These are phyloP conservation scores for Castanea mollissima DNA, from an alignment of 306 rosid genomes.

Conservation along the genomic window DNA sequence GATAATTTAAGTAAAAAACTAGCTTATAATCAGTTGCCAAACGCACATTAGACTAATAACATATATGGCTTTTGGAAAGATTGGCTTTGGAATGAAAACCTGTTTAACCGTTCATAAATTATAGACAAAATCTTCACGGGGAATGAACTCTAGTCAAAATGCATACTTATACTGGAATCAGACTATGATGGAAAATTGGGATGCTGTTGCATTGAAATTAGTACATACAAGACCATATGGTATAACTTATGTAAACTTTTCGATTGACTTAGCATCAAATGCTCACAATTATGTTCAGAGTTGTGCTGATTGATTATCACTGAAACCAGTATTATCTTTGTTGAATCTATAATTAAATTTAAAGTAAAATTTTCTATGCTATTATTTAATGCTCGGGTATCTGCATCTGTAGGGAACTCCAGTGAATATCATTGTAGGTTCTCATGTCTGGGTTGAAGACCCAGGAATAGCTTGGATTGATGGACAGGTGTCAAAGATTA, in stretches of 20 bases:
- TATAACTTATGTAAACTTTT: conserved; percentile 2
- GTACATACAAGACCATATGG: background rate
- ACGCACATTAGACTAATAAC: background rate
- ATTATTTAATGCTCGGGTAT: conserved; percentile 18
- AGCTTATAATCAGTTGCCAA: too few species aligned
- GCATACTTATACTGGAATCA: background rate
- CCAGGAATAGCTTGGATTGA: conserved; percentile 69
- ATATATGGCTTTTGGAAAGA: background rate
- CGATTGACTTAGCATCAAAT: conserved; percentile 9
- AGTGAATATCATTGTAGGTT: conserved; percentile 84
- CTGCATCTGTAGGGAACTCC: conserved; percentile 75
- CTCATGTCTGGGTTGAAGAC: conserved; percentile 92
- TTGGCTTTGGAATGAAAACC: background rate
- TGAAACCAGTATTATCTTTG: conserved; percentile 11
- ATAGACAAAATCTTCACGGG: background rate
- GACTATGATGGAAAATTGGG: background rate
- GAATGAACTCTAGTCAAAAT: background rate
- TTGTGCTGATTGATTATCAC: background rate
- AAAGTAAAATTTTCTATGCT: background rate
- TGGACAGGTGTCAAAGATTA: conserved; percentile 81
- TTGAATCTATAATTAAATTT: background rate
- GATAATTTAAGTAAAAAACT: too few species aligned
- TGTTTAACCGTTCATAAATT: background rate
- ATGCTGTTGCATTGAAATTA: background rate
- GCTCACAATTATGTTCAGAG: background rate